These are phyloP conservation scores for Papiliotrema laurentii DNA, from an alignment of 1,284 basidiomycete species.

Conservation along the genomic window DNA sequence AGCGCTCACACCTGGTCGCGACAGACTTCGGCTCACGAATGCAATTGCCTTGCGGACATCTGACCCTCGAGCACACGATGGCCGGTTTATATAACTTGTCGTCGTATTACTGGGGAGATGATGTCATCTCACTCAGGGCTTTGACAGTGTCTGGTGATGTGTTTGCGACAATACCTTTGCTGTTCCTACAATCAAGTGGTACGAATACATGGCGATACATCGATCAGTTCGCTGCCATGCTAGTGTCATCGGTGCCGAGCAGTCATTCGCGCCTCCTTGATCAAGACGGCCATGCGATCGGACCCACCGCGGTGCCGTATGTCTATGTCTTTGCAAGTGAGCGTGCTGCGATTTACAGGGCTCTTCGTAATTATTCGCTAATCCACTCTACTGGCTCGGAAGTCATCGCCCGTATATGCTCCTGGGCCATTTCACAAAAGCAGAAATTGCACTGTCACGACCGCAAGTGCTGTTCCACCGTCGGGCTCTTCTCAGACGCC, in stretches of 20 bases:
- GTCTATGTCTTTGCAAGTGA: not conserved
- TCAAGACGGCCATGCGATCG: not conserved
- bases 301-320: not conserved
- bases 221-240: not conserved
- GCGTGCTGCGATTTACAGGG: not conserved
- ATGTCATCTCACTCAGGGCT: not conserved
- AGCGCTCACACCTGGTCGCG: not conserved
- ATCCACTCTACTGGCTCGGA: not conserved
- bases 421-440: not conserved
- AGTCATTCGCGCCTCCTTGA: not conserved
- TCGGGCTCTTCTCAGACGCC: not conserved
- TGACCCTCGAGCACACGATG: not conserved
- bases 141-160: not conserved
- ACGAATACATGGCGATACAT: not conserved
- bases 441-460: not conserved
- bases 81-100: not conserved
- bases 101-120: not conserved
- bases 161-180: not conserved
- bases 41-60: not conserved
- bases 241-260: not conserved
- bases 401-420: not conserved
- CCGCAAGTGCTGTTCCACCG: not conserved
- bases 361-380: not conserved
- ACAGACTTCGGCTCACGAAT: not conserved
- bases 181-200: not conserved